Conservation (phyloP, 2,329 filamentous ascomycete species). For the Aspergillus spinulosporus region DNA sequence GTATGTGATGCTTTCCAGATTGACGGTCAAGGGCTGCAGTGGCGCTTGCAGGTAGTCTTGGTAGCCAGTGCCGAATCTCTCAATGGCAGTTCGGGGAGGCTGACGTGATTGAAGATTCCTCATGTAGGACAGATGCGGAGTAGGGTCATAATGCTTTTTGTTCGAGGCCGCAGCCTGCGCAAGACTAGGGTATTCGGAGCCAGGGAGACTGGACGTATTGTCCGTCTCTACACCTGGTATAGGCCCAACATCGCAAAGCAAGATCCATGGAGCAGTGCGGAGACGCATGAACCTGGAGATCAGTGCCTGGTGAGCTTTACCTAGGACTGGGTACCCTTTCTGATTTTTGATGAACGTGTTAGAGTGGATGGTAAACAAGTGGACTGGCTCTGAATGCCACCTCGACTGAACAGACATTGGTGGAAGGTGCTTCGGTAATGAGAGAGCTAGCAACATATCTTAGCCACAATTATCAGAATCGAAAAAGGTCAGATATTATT, state of each 20-base stretch:
- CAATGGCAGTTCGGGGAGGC: constrained; percentile 62
- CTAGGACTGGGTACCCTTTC: constrained; percentile 60
- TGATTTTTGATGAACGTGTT: constrained; percentile 59
- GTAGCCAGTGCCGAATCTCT: constrained; percentile 68
- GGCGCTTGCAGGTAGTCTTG: constrained; percentile 97
- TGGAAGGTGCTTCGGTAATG: constrained; percentile 62
- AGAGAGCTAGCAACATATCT: constrained; percentile 50
- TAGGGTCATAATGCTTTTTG: constrained; percentile 56
- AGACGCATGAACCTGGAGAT: constrained; percentile 60
- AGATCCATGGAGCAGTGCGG: constrained; percentile 59
- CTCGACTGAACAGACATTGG: constrained; percentile 56
- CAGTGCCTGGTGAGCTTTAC: constrained; percentile 58
- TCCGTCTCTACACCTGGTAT: constrained; percentile 49
- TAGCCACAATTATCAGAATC: constrained; percentile 11
- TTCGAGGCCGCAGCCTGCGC: constrained; percentile 60
- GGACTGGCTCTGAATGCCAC: constrained; percentile 65
- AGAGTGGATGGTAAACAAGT: constrained; percentile 55
- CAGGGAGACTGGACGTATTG: constrained; percentile 23
- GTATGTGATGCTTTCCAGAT: constrained; percentile 94
- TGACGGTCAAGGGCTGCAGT: constrained; percentile 90
- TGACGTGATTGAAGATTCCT: constrained; percentile 82
- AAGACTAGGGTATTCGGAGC: constrained; percentile 64
- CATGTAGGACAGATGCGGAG: constrained; percentile 75
- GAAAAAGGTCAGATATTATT: not conserved
- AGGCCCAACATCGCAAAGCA: constrained; percentile 59